Base-by-base conservation (phyloP, 345 rosid species). In the Turnera subulata region DNA sequence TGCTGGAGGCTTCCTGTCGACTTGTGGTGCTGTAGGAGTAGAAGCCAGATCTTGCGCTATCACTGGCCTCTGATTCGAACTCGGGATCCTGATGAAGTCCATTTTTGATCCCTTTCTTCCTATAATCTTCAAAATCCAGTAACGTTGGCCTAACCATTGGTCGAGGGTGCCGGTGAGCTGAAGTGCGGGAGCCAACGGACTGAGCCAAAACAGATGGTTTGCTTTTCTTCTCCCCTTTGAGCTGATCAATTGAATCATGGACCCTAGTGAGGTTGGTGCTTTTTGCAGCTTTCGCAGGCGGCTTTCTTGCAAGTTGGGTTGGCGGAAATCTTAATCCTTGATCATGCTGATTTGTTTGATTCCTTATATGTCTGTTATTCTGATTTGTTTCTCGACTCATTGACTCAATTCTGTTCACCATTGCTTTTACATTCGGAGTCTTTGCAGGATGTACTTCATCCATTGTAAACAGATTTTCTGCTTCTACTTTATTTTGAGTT, bases 81-180 rank as follows among this genome's bases (percentile, higher is more conserved):
- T 25, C 18, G 2, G 0, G 49, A 5, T 14, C 29, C 2, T 9
- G 16, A 13, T 11, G 21, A 48, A 23, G 21, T 22, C 52, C 14
- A 13, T 48, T 22, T 3, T 21, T 5, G 52, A 14, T 13, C 4
- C 5, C 24, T 9, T 8, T 13, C 6, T 22, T 22, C 24, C 15
- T 10, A 23, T 5, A 0, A 49, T 49, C 29, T 13, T 43, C 50
- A 24, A 40, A 25, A 26, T 56, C 39, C 15, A 56, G 21, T 16
- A 56, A 37, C 5, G 50, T 56, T 56, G 61, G 61, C 24, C 50
- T 25, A 15, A 43, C 11, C 22, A 7, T 15, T 24, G 24, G 33
- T 0, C 11, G 50, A 24, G 29, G 29, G n/a, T n/a, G n/a, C n/a
- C n/a, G n/a, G n/a, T n/a, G n/a, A n/a, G n/a, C n/a, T n/a, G n/a